Evolutionary conservation across 306 rosid genomes (phyloP), one percentile per base, ranked within the genome.

Genomic region (Castanea crenata): DNA sequence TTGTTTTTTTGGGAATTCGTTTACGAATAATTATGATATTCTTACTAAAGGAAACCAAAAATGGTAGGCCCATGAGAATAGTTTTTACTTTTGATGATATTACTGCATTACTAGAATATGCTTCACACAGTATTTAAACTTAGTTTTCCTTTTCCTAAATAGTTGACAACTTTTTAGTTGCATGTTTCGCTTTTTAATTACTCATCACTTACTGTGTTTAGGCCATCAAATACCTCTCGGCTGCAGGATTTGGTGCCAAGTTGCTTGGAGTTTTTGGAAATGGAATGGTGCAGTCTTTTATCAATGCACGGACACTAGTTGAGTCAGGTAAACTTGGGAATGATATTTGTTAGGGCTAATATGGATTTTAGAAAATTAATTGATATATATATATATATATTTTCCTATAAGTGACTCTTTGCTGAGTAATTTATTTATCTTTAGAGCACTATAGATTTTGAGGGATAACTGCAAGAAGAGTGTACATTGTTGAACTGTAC

Each of bases 171-270:
- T 12, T 79, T 69, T 73, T 76, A 59, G 32, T 65, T 80, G 76
- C 9, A 12, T 41, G 71, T 16, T 80, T 80, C 58, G 34, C 61
- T 74, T 81, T 65, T 65, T 79, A 73, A 80, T 81, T 75, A 34
- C 76, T 77, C 79, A 46, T 79, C 35, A 82, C 79, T 79, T 85
- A 51, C 81, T 76, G 73, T 86, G 81, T 86, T 80, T 80, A 95
- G 98, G 93, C 96, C 77, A 93, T 89, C 89, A 91, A 93, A 79
- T 89, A 88, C 91, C 89, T 95, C 81, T 93, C 98, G 34, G 91
- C 88, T 75, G 99, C 94, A 74, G 98, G 98, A 78, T 95, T 95
- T 90, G 99, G 98, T 35, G 99, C 99, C 59, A 86, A 76, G 83
- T 87, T 93, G 88, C 98, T 95, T 69, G 99, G 91, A 62, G 86